Evolutionary conservation across 148 eudicot genomes (phyloP), one percentile per base, ranked within the genome.

Genomic region (Nepenthes gracilis): DNA sequence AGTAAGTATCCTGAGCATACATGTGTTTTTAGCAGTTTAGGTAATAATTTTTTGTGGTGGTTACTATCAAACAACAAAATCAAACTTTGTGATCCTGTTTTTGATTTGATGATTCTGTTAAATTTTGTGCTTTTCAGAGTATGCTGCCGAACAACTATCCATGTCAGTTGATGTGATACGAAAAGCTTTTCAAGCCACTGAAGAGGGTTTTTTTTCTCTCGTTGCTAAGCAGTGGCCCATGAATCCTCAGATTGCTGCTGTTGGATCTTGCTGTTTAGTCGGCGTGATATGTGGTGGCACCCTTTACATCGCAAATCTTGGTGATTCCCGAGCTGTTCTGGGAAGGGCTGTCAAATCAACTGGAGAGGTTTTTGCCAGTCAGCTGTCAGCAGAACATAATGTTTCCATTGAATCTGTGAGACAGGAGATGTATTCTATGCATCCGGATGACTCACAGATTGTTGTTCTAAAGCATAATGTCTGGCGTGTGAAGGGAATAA

Each of bases 251-350:
- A 64, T 76, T 33, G 80, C 80, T 51, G 73, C 80, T 12, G 80
- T 72, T 68, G 80, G 80, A 36, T 64, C 80, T 33, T 76, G 80
- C 62, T 76, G 80, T 58, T 58, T 76, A 60, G 69, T 64, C 64
- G 80, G 70, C 12, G 70, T 76, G 59, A 68, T 76, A 47, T 68
- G 67, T 72, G 48, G 45, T 59, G 75, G 79, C 47, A 71, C 63
- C 37, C 75, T 75, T 40, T 75, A 75, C 58, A 65, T 76, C 43
- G 80, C 80, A 36, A 76, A 68, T 47, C 49, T 62, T 65, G 80
- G 80, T 15, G 80, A 76, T 65, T 76, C 80, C 7, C 76, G 76
- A 15, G 80, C 80, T 23, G 70, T 76, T 64, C 60, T 76, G 68
- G 80, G 80, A 35, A 68, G 73, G 60, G 60, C 38, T 63, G 70